phyloP scores from a whole-genome alignment of 176 grass and related monocot genomes.

The Zoysia pacifica region DNA sequence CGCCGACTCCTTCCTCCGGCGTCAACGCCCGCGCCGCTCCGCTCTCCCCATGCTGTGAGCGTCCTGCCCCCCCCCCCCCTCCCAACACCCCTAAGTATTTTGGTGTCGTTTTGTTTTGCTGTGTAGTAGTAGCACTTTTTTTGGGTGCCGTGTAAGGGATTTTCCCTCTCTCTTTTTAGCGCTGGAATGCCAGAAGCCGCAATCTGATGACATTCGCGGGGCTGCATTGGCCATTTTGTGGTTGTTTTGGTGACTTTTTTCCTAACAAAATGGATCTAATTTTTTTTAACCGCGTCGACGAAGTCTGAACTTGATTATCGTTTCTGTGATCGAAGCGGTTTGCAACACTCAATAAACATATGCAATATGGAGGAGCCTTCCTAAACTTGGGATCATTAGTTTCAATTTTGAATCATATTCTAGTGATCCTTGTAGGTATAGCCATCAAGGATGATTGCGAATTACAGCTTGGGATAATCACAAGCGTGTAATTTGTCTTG shows the following conservation, averaged over 20 bases:
- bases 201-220: slow-evolving; percentile 21
- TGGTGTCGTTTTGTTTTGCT: neutral
- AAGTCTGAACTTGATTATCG: neutral
- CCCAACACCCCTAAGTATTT: no score
- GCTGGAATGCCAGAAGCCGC: neutral
- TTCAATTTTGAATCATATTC: neutral
- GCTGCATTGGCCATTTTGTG: neutral
- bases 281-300: neutral
- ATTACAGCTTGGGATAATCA: neutral
- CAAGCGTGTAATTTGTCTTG: neutral
- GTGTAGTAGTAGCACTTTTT: neutral
- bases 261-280: neutral
- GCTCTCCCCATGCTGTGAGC: slow-evolving; percentile 62
- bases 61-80: neutral
- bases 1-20: slow-evolving; percentile 63
- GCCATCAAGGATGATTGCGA: neutral
- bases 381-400: neutral
- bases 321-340: neutral
- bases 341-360: neutral
- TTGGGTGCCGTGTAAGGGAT: neutral
- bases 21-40: slow-evolving; percentile 17
- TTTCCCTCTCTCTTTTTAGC: neutral
- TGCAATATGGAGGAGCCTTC: neutral
- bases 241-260: neutral
- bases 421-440: neutral